Percentiles rank a stretch among this genome's conserved stretches.
These are phyloP conservation scores for Kalaharituber pfeilii DNA, from an alignment of 2,329 filamentous ascomycete species.

Conservation along the genomic window DNA sequence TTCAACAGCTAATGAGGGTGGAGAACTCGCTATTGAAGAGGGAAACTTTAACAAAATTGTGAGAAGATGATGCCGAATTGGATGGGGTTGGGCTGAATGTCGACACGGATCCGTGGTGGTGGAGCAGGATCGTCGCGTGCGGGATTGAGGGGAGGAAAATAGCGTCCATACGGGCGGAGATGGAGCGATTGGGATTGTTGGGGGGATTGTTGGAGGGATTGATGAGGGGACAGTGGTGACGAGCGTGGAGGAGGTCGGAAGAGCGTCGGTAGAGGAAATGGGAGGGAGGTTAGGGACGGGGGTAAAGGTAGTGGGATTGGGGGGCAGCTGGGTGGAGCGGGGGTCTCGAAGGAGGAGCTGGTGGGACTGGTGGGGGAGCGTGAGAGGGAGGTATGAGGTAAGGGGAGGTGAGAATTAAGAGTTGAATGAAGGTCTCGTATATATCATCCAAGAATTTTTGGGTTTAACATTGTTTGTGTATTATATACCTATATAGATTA, in stretches of 20 bases:
- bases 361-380: background rate
- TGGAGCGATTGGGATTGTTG: too few species aligned
- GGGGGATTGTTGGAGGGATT: too few species aligned
- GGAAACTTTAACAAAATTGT: constrained; percentile 1
- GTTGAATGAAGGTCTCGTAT: too few species aligned
- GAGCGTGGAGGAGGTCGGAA: constrained; percentile 1
- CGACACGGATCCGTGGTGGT: constrained; percentile 45
- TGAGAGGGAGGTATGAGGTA: too few species aligned
- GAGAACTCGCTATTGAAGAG: background rate
- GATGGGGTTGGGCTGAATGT: constrained; percentile 72
- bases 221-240: constrained; percentile 41
- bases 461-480: too few species aligned
- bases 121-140: constrained; percentile 69
- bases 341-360: background rate
- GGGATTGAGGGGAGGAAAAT: constrained; percentile 63
- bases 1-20: background rate
- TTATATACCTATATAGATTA: too few species aligned
- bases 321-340: background rate
- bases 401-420: too few species aligned
- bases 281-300: background rate
- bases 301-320: background rate
- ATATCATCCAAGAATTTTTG: too few species aligned
- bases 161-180: constrained; percentile 45
- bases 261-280: background rate
- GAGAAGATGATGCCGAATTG: background rate